Base-by-base conservation (phyloP, 2,329 filamentous ascomycete species). In the Hortaea sp. region DNA sequence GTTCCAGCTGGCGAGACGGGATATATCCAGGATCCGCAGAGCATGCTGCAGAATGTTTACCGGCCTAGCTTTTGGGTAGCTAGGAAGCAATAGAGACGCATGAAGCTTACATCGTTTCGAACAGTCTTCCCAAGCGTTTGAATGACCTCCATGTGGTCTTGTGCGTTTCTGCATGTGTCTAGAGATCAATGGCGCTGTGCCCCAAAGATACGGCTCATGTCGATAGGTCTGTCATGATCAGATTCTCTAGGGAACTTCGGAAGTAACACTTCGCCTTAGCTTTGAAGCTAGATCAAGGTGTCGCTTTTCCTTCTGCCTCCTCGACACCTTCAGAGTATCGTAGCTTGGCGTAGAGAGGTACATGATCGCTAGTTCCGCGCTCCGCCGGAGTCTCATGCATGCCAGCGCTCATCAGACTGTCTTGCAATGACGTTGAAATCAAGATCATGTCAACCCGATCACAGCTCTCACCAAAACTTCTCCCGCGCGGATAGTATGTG, bases 11-110 rank as follows among this genome's bases (percentile, higher is more conserved):
- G 81, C n/a, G 71, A 77, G 49, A 82, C 85, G 9, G 88, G 88
- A 6, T 98, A 98, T 62, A 92, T 97, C 41, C 85, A 88, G 56
- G 86, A 97, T 60, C 68, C 76, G 10, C 70, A 80, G 44, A 95
- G 88, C 60, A 92, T 98, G 87, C 69, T 95, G 57, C 82, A 84
- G 62, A 92, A 84, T 47, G 76, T 78, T 5, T 98, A 97, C 64
- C 74, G 73, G 50, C 86, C 86, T 11, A 85, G 81, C 45, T 81
- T 85, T 51, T 98, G 92, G 92, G 73, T 94, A 29, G 90, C 86
- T 31, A 78, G 83, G 51, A 98, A 94, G 69, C 37, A 13, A 39
- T 39, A 39, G 42, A 29, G 20, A 20, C 20, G 20, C 20, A 20
- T 49, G 37, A 49, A 20, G 20, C 20, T 20, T 20, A 20, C 20